A percentile compares a stretch with the other conserved stretches of the same genome.
phyloP scores from a whole-genome alignment of 768 basidiomycete genomes.

The Kwoniella sp. region DNA sequence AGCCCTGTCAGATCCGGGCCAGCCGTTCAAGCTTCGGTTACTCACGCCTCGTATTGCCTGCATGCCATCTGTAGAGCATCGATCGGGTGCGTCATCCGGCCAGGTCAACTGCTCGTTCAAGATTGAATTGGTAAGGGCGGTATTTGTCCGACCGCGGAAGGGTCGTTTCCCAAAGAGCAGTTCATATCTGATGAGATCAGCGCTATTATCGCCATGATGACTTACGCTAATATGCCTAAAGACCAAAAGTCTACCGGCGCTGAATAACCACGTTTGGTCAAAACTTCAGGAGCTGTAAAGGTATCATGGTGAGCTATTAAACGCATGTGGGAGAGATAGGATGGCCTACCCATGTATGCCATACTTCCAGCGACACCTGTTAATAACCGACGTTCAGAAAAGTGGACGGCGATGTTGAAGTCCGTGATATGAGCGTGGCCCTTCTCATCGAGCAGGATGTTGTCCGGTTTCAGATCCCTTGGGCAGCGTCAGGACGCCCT shows the following conservation, averaged over 20 bases:
- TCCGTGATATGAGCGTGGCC: conserved; percentile 97
- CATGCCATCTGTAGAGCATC: conserved; percentile 71
- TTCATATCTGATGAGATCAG: conserved; percentile 55
- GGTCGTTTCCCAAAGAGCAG: conserved; percentile 86
- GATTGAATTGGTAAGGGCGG: conserved; percentile 86
- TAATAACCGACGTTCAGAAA: conserved; percentile 79
- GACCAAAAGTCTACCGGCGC: conserved; percentile 97
- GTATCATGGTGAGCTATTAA: conserved; percentile 3
- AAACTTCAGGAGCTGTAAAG: conserved; percentile 80
- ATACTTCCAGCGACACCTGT: conserved; percentile 95
- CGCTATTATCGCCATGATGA: not conserved
- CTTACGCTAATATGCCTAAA: conserved; percentile 77
- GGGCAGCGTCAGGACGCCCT: conserved; percentile 18
- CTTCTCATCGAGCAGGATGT: conserved; percentile 84
- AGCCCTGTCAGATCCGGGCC: too few species aligned
- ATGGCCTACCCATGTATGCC: conserved; percentile 86
- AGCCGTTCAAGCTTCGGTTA: too few species aligned
- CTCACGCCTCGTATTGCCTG: conserved; percentile 74
- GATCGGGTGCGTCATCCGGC: conserved; percentile 81
- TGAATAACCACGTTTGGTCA: conserved; percentile 89
- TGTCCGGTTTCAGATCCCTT: conserved; percentile 96
- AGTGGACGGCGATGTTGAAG: conserved; percentile 98
- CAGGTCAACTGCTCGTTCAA: conserved; percentile 78
- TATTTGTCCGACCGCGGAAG: conserved; percentile 89
- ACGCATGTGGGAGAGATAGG: not conserved